Conservation (phyloP, 73 alveolate species). For the Blepharisma japonicum region DNA sequence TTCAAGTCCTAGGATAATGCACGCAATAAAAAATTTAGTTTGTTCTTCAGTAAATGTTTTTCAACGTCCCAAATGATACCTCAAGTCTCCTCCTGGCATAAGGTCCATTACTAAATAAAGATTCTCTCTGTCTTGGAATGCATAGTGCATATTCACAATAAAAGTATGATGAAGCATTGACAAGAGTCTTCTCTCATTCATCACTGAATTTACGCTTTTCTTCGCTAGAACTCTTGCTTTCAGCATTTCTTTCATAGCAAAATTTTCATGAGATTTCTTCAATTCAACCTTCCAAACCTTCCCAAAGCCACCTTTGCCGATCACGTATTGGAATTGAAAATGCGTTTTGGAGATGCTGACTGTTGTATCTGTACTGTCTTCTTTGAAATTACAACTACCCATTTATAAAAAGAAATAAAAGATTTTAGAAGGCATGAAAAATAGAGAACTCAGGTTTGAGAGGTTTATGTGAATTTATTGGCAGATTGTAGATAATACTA, state of each 20-base stretch:
- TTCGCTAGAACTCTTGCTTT: slow-evolving; percentile 57
- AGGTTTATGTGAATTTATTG: too few species aligned
- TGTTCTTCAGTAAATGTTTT: slow-evolving; percentile 47
- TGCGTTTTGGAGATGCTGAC: slow-evolving; percentile 24
- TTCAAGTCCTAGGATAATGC: slow-evolving; percentile 61
- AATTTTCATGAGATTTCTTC: slow-evolving; percentile 32
- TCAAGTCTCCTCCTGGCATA: slow-evolving; percentile 81
- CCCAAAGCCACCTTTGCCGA: slow-evolving; percentile 80
- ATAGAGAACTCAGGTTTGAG: too few species aligned
- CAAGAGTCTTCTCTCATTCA: slow-evolving; percentile 84
- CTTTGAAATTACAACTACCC: slow-evolving; percentile 34
- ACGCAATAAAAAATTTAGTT: slow-evolving; percentile 68
- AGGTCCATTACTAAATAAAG: slow-evolving; percentile 87
- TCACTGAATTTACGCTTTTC: slow-evolving; percentile 81
- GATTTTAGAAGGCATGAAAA: background rate
- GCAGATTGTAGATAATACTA: too few species aligned
- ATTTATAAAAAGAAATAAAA: background rate
- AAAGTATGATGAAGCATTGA: slow-evolving; percentile 60
- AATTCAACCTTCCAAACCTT: slow-evolving; percentile 69
- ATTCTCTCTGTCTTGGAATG: slow-evolving; percentile 86
- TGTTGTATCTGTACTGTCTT: slow-evolving; percentile 6
- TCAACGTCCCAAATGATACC: slow-evolving; percentile 46
- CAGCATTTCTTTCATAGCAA: too few species aligned
- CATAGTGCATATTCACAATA: slow-evolving; percentile 86
- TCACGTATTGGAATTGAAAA: slow-evolving; percentile 44